Evolutionary conservation across 1,284 basidiomycete species (phyloP).

Genomic region (Marasmius tenuissimus): DNA sequence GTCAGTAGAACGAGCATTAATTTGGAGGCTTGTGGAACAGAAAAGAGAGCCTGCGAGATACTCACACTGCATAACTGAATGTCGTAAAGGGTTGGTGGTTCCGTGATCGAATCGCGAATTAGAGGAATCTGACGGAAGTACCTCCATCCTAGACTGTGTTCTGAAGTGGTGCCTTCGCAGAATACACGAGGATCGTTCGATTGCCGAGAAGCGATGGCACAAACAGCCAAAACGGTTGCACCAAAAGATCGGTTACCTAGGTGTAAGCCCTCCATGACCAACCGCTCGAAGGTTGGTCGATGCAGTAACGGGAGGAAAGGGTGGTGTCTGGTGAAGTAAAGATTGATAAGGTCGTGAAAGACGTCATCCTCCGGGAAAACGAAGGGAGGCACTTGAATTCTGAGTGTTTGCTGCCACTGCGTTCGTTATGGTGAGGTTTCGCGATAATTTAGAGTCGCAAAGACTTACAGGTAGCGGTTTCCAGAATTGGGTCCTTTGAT

Average conservation of each 20-base stretch:
- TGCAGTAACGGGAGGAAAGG: conserved; percentile 45
- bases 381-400: conserved; percentile 9
- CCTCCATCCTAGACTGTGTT: conserved; percentile 49
- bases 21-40: not conserved
- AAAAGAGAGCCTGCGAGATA: not conserved
- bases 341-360: conserved; percentile 38
- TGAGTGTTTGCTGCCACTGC: conserved; percentile 5
- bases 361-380: conserved; percentile 36
- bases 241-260: conserved; percentile 40
- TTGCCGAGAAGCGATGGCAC: conserved; percentile 46
- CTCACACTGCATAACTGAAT: conserved; percentile 4
- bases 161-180: conserved; percentile 20
- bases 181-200: conserved; percentile 46
- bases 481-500: conserved; percentile 6
- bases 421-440: not conserved
- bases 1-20: not conserved
- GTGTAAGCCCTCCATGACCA: conserved; percentile 37
- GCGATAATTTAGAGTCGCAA: not conserved
- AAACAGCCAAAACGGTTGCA: conserved; percentile 44
- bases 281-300: conserved; percentile 41
- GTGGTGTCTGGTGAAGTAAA: conserved; percentile 44
- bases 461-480: conserved; percentile 6
- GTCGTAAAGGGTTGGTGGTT: not conserved
- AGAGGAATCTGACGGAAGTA: conserved; percentile 31
- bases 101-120: not conserved